Evolutionary conservation across 345 rosid genomes (phyloP).

Genomic region (Isatis tinctoria): DNA sequence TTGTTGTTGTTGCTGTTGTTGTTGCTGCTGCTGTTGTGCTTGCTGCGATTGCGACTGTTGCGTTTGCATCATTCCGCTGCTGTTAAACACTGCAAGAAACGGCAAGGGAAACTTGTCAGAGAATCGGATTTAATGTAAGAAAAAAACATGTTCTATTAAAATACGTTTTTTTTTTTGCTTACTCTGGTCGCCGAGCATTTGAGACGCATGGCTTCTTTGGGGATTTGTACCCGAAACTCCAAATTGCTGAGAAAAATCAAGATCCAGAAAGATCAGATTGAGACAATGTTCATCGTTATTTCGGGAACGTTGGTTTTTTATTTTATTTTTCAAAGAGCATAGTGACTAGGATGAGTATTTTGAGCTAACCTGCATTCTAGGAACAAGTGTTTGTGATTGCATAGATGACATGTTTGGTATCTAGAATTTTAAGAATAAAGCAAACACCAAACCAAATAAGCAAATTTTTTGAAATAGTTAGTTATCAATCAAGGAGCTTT

Average conservation of each 20-base stretch:
- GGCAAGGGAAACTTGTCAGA: background rate
- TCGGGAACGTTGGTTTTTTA: background rate
- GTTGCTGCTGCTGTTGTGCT: slow-evolving; percentile 63
- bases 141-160: background rate
- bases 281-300: background rate
- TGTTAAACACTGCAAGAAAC: slow-evolving; percentile 69
- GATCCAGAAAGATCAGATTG: background rate
- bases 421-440: slow-evolving; percentile 31
- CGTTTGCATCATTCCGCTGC: slow-evolving; percentile 65
- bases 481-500: slow-evolving; percentile 2
- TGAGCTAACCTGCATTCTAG: slow-evolving; percentile 71
- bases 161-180: slow-evolving; percentile 36
- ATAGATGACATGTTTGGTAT: slow-evolving; percentile 82
- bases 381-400: slow-evolving; percentile 60
- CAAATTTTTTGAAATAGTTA: no score
- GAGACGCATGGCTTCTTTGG: slow-evolving; percentile 70
- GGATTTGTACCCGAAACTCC: slow-evolving; percentile 71
- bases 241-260: slow-evolving; percentile 43
- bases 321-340: background rate
- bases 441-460: background rate
- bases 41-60: slow-evolving; percentile 63
- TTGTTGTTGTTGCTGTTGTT: slow-evolving; percentile 57
- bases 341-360: background rate
- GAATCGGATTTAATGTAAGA: background rate
- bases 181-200: slow-evolving; percentile 77